Base-by-base conservation (phyloP, 805 yeast species). In the Suhomyces prunicola region DNA sequence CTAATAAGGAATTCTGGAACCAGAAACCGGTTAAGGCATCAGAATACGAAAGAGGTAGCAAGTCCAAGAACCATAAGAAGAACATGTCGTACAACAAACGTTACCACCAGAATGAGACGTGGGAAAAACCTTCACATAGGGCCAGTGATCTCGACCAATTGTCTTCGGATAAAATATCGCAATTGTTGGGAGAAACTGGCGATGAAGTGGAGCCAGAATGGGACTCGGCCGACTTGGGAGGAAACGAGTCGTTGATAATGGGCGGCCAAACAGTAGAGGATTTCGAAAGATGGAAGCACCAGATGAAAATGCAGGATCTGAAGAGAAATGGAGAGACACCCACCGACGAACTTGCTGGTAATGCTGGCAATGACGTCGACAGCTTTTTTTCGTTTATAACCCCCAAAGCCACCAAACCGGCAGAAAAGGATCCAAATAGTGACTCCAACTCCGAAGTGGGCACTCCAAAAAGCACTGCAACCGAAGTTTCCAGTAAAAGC, bases 221-320 rank as follows among this genome's bases (percentile, higher is more conserved):
- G 78, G 75, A 70, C 48, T 57, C 68, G 10, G 65, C 67, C 3
- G 71, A 67, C 13, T 45, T 67, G 15, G 44, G 41, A 8, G 73
- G 68, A 44, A 55, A 66, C 8, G 64, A 64, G 1, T 69, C 67
- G 12, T 45, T 67, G 26, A 46, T 47, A 61, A 61, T 61, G 77
- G 66, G 69, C 33, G 86, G 86, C 19, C 79, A 74, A 50, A 77
- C 85, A 0, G 79, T 80, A 3, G 78, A 79, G 50, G 87, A 83
- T 56, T 83, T 82, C 59, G 87, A 83, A 61, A 74, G 71, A 55
- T 83, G 87, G 87, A 81, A 81, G 63, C 65, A 76, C 47, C 73
- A 72, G 55, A 79, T 81, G 85, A 74, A 74, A 55, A 65, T 74
- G 47, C 81, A 81, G 60, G 82, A 82, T 40, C 73, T 74, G 35